Evolutionary conservation across 129 eudicot genomes (phyloP), one percentile per base, ranked within the genome.

Genomic region (Flaveria brownii): DNA sequence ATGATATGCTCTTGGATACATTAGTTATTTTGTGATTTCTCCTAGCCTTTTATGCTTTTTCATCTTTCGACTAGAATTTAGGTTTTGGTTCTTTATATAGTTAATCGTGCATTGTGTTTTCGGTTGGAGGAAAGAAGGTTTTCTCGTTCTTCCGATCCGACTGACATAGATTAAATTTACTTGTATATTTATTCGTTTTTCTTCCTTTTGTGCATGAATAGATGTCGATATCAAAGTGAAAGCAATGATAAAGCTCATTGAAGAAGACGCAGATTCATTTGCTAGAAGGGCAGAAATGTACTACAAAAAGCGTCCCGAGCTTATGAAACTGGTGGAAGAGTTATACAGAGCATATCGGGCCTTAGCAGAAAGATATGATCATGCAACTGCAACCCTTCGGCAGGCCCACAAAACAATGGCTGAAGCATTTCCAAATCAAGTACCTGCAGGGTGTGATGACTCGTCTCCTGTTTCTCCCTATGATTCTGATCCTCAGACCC

Each of bases 281-380:
- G 96, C 97, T 28, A 80, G 89, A 85, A 86, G 96, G 67, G 97
- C 96, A 65, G 97, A 92, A 64, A 89, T 92, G 97, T 92, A 89
- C 76, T 89, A 87, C 72, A 89, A 92, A 86, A 89, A 89, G 66
- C 90, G 93, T 1, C 97, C 97, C 0, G 97, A 92, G 85, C 96
- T 89, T 54, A 89, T 92, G 96, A 89, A 87, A 77, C 57, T 92
- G 46, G 96, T 92, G 56, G 96, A 92, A 82, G 97, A 92, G 74
- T 85, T 92, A 69, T 92, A 92, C 57, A 71, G 97, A 60, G 97
- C 97, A 5, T 92, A 92, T 52, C 95, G 96, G 52, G 93, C 97
- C n/a, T 77, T 92, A 82, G 97, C 96, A 13, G 97, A 92, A 83
- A 78, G 96, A 83, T 92, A 92, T 60, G 96, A 87, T 80, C 93